Base-by-base conservation (phyloP, 306 rosid genomes). In the Medicago ruthenica region DNA sequence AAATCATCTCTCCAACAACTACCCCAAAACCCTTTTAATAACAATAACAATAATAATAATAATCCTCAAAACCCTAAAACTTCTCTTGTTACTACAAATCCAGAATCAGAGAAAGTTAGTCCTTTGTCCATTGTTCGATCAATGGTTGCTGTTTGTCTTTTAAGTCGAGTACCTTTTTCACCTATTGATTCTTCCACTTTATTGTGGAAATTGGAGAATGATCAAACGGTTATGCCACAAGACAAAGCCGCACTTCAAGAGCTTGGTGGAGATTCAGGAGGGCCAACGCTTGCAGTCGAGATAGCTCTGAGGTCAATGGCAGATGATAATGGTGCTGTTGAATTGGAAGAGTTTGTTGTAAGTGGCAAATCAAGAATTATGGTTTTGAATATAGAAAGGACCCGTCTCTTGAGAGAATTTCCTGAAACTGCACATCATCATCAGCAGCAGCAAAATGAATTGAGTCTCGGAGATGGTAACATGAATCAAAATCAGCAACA, bases 221-320 rank as follows among this genome's bases (percentile, higher is more conserved):
- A 90, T 76, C 91, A 82, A 74, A 76, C 74, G 1, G 88, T 87
- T 4, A 87, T 92, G 7, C 67, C 81, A 2, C 60, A 71, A 2
- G 97, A 92, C 75, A 95, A 80, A 85, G 90, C 89, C 14, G 91
- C 97, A 4, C 86, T 95, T 81, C 83, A 83, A 9, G 97, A 95
- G 70, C 53, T 92, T 42, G 96, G 97, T 1, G 97, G 97, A 10
- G 97, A 90, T 70, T 88, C 89, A 3, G 97, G 99, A 2, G 97
- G 97, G 54, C 77, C 92, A 2, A 90, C 86, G 6, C 78, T 89
- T 55, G 97, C 97, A 11, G 97, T 95, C 63, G 99, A 95, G 83
- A 84, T 88, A 88, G 99, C 99, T 36, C 81, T 95, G 89, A 83
- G 93, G 82, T 90, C 99, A n/a, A 90, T 95, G 91, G 89, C 85